A percentile compares a stretch with the other conserved stretches of the same genome.
These are phyloP conservation scores for Solanum pimpinellifolium DNA, from an alignment of 257 asterid genomes.

Conservation along the genomic window DNA sequence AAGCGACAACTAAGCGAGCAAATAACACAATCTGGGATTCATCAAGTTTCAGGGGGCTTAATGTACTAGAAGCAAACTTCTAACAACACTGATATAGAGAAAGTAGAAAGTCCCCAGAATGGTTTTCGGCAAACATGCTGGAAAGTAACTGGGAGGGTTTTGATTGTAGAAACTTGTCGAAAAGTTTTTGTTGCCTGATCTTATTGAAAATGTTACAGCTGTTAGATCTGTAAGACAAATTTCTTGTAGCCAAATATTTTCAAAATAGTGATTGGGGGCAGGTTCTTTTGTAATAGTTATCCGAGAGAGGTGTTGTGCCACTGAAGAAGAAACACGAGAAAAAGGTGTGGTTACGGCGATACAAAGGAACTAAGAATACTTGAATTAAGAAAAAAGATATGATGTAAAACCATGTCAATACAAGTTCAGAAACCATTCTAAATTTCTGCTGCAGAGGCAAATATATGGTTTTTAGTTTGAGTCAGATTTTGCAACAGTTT, in stretches of 20 bases:
- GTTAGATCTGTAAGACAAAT: background rate
- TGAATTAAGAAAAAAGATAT: background rate
- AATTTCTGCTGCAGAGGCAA: background rate
- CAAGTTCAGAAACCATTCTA: background rate
- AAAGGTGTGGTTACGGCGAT: background rate
- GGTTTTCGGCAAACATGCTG: background rate
- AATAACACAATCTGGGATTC: background rate
- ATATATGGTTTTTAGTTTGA: background rate
- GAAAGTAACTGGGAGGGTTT: background rate
- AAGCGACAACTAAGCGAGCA: background rate
- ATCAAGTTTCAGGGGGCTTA: background rate
- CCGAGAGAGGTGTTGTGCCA: background rate
- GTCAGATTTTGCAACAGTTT: background rate
- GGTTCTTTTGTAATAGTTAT: background rate
- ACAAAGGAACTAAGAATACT: background rate
- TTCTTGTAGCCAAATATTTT: background rate
- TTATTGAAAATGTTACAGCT: background rate
- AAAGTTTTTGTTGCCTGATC: background rate
- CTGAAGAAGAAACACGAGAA: background rate
- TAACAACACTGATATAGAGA: background rate
- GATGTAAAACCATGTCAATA: background rate
- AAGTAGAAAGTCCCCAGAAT: background rate
- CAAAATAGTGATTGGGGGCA: background rate
- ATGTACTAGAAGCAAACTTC: background rate
- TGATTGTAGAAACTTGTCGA: background rate